Evolutionary conservation across 805 yeast genomes (phyloP).

Genomic region (Yamadazyma endophytica): DNA sequence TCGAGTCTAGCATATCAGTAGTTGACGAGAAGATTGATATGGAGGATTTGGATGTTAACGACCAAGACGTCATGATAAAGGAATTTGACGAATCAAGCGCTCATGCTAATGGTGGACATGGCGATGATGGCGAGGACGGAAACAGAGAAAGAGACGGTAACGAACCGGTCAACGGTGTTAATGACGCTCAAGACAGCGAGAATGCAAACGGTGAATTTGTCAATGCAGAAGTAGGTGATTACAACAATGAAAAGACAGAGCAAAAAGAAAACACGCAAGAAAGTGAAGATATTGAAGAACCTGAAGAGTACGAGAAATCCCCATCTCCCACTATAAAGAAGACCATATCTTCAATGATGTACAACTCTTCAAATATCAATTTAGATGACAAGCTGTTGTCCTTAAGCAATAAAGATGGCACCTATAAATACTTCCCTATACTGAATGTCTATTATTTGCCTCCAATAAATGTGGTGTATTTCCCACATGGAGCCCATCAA

Average conservation of each 20-base stretch:
- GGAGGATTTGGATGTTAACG: slow-evolving; percentile 1
- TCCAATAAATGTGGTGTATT: slow-evolving; percentile 52
- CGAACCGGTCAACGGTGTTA: too few relatives aligned
- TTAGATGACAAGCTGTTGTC: too few relatives aligned
- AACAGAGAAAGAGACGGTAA: too few relatives aligned
- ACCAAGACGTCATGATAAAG: neutral
- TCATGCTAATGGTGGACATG: neutral
- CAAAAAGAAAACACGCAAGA: neutral
- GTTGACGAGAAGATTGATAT: slow-evolving; percentile 1
- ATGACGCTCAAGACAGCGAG: too few relatives aligned
- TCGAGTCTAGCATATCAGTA: slow-evolving; percentile 7
- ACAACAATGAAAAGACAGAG: neutral
- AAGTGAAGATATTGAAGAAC: neutral
- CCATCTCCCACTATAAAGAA: neutral
- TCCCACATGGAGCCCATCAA: slow-evolving; percentile 54
- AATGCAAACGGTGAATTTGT: too few relatives aligned
- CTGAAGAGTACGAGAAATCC: neutral
- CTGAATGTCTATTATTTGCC: slow-evolving; percentile 49
- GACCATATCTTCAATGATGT: too few relatives aligned
- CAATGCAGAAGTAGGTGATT: too few relatives aligned
- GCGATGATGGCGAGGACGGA: slow-evolving; percentile 1
- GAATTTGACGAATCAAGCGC: neutral
- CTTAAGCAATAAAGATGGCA: slow-evolving; percentile 5
- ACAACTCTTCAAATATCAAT: too few relatives aligned
- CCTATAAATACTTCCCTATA: slow-evolving; percentile 49